Percentiles rank a stretch among this genome's conserved stretches.
These are phyloP conservation scores for Coemansia sp. DNA, from an alignment of 192 early-diverging fungal species.

Conservation along the genomic window DNA sequence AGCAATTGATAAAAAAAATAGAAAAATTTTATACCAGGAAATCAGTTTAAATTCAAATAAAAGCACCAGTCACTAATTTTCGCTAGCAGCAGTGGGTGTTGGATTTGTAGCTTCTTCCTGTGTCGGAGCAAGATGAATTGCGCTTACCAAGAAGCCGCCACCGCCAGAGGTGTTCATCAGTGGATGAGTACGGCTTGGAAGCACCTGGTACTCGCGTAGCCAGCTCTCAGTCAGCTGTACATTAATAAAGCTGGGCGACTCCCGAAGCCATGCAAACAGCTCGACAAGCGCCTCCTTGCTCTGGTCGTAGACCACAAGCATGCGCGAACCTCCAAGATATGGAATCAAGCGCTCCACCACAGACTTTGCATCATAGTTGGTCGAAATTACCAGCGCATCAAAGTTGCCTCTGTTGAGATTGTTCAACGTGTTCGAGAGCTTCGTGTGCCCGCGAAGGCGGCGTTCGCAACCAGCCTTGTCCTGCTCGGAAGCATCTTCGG, in stretches of 20 bases:
- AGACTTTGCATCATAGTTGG: slow-evolving; percentile 71
- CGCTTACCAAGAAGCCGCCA: slow-evolving; percentile 70
- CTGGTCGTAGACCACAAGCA: slow-evolving; percentile 81
- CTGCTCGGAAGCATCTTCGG: slow-evolving; percentile 50
- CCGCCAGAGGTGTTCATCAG: slow-evolving; percentile 73
- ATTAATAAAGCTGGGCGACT: slow-evolving; percentile 69
- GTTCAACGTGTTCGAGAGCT: slow-evolving; percentile 55
- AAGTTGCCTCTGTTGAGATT: slow-evolving; percentile 62
- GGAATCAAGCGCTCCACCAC: slow-evolving; percentile 71
- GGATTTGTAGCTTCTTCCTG: neutral
- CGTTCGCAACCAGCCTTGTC: slow-evolving; percentile 59
- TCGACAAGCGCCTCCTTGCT: slow-evolving; percentile 66
- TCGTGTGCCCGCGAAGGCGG: slow-evolving; percentile 54
- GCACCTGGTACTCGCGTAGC: slow-evolving; percentile 84
- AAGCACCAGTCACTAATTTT: too few relatives aligned
- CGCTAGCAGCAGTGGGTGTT: too few relatives aligned
- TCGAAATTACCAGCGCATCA: slow-evolving; percentile 78
- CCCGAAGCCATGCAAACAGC: slow-evolving; percentile 66
- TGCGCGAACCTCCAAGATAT: slow-evolving; percentile 78
- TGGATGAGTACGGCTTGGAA: slow-evolving; percentile 79
- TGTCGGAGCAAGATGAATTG: slow-evolving; percentile 52
- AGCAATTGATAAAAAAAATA: too few relatives aligned
- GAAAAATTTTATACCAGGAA: too few relatives aligned
- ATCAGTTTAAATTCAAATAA: too few relatives aligned
- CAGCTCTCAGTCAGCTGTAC: slow-evolving; percentile 88